Evolutionary conservation across 495 filamentous ascomycete genomes (phyloP).

Genomic region (Penicillium argentinense): DNA sequence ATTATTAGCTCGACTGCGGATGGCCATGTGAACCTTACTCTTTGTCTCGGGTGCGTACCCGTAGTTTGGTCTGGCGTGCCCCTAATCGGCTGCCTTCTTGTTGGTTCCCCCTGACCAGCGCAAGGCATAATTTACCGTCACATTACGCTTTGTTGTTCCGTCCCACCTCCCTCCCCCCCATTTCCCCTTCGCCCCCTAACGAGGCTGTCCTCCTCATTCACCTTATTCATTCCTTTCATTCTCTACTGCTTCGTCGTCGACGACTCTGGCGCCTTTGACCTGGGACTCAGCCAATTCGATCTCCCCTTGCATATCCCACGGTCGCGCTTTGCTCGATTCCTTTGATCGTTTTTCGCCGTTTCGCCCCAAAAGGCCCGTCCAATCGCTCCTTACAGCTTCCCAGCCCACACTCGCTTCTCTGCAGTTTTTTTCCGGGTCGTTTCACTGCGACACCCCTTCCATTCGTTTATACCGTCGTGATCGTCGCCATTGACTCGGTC

Average conservation of each 20-base stretch:
- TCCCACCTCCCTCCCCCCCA: constrained; percentile 27
- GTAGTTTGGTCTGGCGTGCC: too few relatives aligned
- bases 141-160: constrained; percentile 8
- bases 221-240: constrained; percentile 29
- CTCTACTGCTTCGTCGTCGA: constrained; percentile 28
- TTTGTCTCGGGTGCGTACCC: too few relatives aligned
- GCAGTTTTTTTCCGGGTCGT: constrained; percentile 20
- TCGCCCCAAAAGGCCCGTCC: constrained; percentile 28
- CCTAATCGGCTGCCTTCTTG: too few relatives aligned
- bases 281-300: constrained; percentile 31
- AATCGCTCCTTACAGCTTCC: constrained; percentile 43
- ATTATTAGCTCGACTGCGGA: too few relatives aligned
- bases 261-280: constrained; percentile 32
- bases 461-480: constrained; percentile 30
- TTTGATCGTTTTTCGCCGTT: constrained; percentile 26
- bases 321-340: constrained; percentile 29
- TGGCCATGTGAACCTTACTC: too few relatives aligned
- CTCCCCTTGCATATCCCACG: constrained; percentile 42
- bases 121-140: constrained; percentile 18
- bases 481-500: constrained; percentile 16
- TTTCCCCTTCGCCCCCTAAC: constrained; percentile 17
- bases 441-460: constrained; percentile 36
- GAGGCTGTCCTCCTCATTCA: constrained; percentile 15
- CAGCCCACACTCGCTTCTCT: constrained; percentile 32
- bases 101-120: not conserved